Evolutionary conservation across 1,284 basidiomycete species (phyloP).

Genomic region (Hypsizygus ulmarius): DNA sequence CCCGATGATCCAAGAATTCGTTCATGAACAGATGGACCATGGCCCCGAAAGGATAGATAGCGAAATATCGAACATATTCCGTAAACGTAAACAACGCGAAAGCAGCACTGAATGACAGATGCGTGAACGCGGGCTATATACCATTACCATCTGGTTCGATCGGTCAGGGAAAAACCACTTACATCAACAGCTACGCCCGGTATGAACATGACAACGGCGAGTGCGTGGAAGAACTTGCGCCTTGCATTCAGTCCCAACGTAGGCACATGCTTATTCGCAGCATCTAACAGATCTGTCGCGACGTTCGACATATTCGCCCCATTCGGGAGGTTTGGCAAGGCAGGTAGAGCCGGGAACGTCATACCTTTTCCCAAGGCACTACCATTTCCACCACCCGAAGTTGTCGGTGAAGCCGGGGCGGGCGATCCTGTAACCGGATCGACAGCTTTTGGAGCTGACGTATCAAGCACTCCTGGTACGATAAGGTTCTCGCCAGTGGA

Average conservation of each 20-base stretch:
- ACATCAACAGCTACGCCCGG: slow-evolving; percentile 93
- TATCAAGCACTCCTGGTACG: slow-evolving; percentile 22
- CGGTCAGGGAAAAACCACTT: slow-evolving; percentile 39
- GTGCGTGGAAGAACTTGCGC: slow-evolving; percentile 95
- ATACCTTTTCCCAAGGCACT: slow-evolving; percentile 28
- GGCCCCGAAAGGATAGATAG: slow-evolving; percentile 94
- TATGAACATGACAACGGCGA: slow-evolving; percentile 95
- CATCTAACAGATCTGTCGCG: slow-evolving; percentile 83
- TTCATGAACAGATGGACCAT: slow-evolving; percentile 94
- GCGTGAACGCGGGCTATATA: slow-evolving; percentile 89
- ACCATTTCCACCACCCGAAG: slow-evolving; percentile 4
- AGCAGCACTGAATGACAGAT: slow-evolving; percentile 90
- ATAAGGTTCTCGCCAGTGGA: slow-evolving; percentile 36
- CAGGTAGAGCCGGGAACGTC: slow-evolving; percentile 53
- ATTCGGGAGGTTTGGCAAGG: slow-evolving; percentile 40
- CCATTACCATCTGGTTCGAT: slow-evolving; percentile 12
- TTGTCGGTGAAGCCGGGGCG: neutral
- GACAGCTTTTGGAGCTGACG: slow-evolving; percentile 12
- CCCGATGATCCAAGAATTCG: slow-evolving; percentile 96
- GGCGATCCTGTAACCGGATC: neutral
- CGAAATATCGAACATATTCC: slow-evolving; percentile 97
- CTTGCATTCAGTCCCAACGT: slow-evolving; percentile 91
- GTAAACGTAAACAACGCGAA: slow-evolving; percentile 94
- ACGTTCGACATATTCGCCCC: slow-evolving; percentile 38
- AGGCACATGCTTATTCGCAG: slow-evolving; percentile 86